Evolutionary conservation across 2,329 filamentous ascomycete species (phyloP), one percentile per base, ranked within the genome.

Genomic region (Sporothrix pallida): DNA sequence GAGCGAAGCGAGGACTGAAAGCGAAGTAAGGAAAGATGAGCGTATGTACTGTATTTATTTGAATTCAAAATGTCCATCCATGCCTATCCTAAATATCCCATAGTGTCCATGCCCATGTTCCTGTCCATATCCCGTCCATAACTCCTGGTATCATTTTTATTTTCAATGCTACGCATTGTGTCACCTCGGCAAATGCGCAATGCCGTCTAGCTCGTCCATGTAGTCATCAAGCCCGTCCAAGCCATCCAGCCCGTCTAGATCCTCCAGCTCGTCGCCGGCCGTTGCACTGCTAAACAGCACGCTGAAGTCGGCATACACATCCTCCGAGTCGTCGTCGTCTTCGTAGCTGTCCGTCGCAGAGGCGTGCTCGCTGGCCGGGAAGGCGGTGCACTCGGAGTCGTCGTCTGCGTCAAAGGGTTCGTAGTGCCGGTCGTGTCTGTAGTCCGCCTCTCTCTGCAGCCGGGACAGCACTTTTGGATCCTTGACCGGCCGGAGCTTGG

Each of bases 251-350:
- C 42, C 62, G 31, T 81, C 3, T 76, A 75, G 3, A n/a, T 54
- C 67, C 48, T 52, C 60, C 9, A 79, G 76, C 2, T 79, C 76
- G 4, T 77, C 79, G 1, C 76, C 77, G 9, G 75, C 75, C 0
- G 74, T 76, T 0, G 77, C 79, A 0, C 81, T 81, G 2, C 83
- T 83, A 75, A 88, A 88, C 3, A 88, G 81, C 37, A 86, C 82
- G 5, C 85, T 83, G 74, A 89, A 88, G 74, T 89, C 86, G 13
- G 86, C 86, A 74, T 88, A 88, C 54, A 89, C 85, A 50, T 86
- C 83, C 26, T 86, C 86, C 46, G 83, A 78, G 50, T 86, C 86
- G 50, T 86, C 86, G 50, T 12, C 12, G 56, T 50, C 82, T 74
- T 79, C 78, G 2, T 84, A 83, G 58, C 85, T 83, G 37, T 86